Evolutionary conservation across 2,329 filamentous ascomycete genomes (phyloP).

Genomic region (Ciborinia camelliae): DNA sequence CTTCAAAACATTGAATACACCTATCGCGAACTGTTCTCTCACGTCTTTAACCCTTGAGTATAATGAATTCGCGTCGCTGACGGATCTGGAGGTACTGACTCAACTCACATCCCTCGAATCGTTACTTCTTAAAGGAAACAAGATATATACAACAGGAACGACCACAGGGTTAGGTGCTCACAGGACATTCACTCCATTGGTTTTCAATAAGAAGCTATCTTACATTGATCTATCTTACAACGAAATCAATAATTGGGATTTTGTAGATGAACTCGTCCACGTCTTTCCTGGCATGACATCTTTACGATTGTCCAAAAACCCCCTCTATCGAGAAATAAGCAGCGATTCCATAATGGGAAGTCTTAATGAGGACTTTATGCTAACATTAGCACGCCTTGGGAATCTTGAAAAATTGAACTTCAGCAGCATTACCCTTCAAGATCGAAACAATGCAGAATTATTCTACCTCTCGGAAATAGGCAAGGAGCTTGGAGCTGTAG

Average conservation of each 20-base stretch:
- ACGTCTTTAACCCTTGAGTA: constrained; percentile 67
- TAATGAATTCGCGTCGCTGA: constrained; percentile 62
- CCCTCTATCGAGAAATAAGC: constrained; percentile 59
- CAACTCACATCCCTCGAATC: constrained; percentile 52
- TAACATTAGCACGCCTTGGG: constrained; percentile 73
- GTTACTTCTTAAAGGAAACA: constrained; percentile 74
- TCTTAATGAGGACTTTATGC: constrained; percentile 83
- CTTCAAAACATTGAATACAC: constrained; percentile 49
- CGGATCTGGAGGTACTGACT: constrained; percentile 54
- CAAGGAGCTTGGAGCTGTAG: constrained; percentile 63
- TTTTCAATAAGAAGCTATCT: constrained; percentile 30
- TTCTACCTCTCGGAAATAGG: constrained; percentile 88
- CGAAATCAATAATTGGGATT: constrained; percentile 63
- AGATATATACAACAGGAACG: constrained; percentile 58
- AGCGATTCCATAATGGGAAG: constrained; percentile 45
- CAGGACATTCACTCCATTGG: neutral
- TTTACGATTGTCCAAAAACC: constrained; percentile 82
- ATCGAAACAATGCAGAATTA: constrained; percentile 83
- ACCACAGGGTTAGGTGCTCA: neutral
- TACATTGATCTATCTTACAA: constrained; percentile 76
- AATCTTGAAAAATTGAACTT: constrained; percentile 70
- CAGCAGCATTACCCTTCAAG: constrained; percentile 64
- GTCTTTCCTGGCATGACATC: constrained; percentile 71
- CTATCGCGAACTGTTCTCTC: constrained; percentile 40
- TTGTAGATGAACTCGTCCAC: constrained; percentile 64